Base-by-base conservation (phyloP, 2,329 filamentous ascomycete genomes). In the Basipetospora chlamydospora region DNA sequence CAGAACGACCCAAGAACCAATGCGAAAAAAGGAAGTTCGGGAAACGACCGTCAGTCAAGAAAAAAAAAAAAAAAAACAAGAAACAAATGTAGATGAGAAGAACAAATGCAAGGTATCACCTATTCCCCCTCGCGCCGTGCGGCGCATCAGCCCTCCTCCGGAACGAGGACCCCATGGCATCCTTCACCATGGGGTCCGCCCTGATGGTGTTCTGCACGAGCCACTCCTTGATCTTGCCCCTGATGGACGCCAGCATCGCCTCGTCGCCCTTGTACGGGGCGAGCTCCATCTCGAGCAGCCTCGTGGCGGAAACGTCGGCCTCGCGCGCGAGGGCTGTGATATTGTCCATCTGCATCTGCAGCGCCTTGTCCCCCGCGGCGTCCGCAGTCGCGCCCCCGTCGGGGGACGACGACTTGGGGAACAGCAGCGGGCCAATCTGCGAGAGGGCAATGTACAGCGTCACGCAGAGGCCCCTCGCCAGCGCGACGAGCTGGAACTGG, bases 191-290 rank as follows among this genome's bases (percentile, higher is more conserved):
- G 1, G 77, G 78, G 55, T 88, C 82, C 33, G 71, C 74, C 45
- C 75, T 70, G 41, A 92, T 80, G 11, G 78, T 87, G 51, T 92
- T 92, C 54, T 92, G 77, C 35, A 95, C 76, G 46, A 96, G 63
- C 70, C 85, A 93, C 49, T 90, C 83, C 57, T 78, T 81, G 58
- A 95, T 71, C 48, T 80, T 81, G 2, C 25, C 30, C 36, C 30
- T 38, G 22, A 38, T 25, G 7, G 15, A 16, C 11, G 13, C 15
- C 15, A 38, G 21, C 49, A 92, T 58, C 41, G 73, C 74, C 32
- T 68, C 60, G 49, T 92, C 80, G n/a, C 77, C 78, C 35, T 67
- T 73, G 56, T 86, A 95, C 0, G 88, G 88, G 36, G 76, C 75
- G 55, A 87, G 70, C 49, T 92, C 85, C 53, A 93, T 64, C 32